A percentile compares a stretch with the other conserved stretches of the same genome.
phyloP scores from a whole-genome alignment of 1,284 basidiomycete species.

The Ustilago curta region DNA sequence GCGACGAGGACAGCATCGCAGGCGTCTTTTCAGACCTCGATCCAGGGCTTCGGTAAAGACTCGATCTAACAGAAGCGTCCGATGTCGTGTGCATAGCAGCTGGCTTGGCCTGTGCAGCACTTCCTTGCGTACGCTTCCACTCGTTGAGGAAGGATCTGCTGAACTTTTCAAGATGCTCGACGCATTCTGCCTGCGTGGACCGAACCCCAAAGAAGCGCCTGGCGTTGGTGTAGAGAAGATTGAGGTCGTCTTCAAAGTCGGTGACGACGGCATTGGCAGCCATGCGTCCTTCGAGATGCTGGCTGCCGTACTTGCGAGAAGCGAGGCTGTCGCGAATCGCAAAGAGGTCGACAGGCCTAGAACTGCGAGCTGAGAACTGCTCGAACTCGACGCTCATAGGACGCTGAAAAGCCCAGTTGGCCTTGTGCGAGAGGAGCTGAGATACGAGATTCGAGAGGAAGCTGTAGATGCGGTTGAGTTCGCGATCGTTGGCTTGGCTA shows the following conservation, averaged over 20 bases:
- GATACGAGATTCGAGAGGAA: constrained; percentile 45
- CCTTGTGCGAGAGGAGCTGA: constrained; percentile 45
- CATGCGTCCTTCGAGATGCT: constrained; percentile 34
- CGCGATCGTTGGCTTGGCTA: constrained; percentile 22
- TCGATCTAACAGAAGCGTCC: constrained; percentile 15
- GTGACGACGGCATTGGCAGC: constrained; percentile 47
- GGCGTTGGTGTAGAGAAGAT: constrained; percentile 39
- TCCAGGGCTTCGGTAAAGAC: constrained; percentile 22
- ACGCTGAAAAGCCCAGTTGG: constrained; percentile 46
- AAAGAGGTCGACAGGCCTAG: constrained; percentile 47
- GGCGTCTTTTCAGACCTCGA: constrained; percentile 28
- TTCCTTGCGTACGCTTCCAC: constrained; percentile 40
- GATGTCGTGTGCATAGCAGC: neutral
- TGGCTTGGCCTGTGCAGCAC: constrained; percentile 11
- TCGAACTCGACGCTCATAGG: constrained; percentile 43
- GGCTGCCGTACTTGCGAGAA: constrained; percentile 42
- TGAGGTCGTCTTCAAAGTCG: constrained; percentile 52
- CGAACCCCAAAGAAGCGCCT: constrained; percentile 40
- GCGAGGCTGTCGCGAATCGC: constrained; percentile 43
- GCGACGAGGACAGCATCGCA: constrained; percentile 14
- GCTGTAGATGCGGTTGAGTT: constrained; percentile 42
- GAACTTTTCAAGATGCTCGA: constrained; percentile 49
- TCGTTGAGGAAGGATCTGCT: constrained; percentile 43
- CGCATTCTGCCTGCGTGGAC: constrained; percentile 48
- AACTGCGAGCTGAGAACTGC: constrained; percentile 42